These are phyloP conservation scores for Iris macrosiphon DNA, from an alignment of 106 monocot species.

Conservation along the genomic window DNA sequence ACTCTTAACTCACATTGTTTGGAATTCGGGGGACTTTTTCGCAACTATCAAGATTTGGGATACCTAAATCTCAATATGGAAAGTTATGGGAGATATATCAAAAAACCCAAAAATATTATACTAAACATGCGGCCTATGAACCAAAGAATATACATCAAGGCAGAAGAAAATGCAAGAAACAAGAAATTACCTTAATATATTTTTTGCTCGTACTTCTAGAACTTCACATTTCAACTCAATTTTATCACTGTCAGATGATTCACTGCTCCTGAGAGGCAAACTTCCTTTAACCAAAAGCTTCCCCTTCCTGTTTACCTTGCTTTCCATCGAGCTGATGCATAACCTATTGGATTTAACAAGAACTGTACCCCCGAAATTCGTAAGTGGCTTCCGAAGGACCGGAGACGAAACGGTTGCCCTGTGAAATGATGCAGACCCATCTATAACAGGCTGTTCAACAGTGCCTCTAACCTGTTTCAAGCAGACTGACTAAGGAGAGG, in stretches of 20 bases:
- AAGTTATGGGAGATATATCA: too few relatives aligned
- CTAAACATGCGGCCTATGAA: too few relatives aligned
- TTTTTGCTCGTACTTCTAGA: slow-evolving; percentile 87
- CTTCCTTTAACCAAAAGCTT: slow-evolving; percentile 84
- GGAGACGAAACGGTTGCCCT: slow-evolving; percentile 90
- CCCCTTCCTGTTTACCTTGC: slow-evolving; percentile 84
- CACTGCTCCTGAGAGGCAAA: slow-evolving; percentile 76
- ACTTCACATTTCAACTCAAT: slow-evolving; percentile 96
- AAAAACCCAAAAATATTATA: too few relatives aligned
- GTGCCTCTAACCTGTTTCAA: slow-evolving; percentile 82
- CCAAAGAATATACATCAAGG: too few relatives aligned
- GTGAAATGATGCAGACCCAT: slow-evolving; percentile 96
- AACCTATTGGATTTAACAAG: slow-evolving; percentile 73
- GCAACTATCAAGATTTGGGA: too few relatives aligned
- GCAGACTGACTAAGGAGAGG: not conserved
- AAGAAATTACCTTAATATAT: slow-evolving; percentile 73
- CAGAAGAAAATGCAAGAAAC: not conserved
- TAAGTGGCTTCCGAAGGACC: slow-evolving; percentile 74
- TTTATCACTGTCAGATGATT: slow-evolving; percentile 61
- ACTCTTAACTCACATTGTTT: too few relatives aligned
- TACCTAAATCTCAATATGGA: too few relatives aligned
- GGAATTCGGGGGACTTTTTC: too few relatives aligned
- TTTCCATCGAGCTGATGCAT: slow-evolving; percentile 89
- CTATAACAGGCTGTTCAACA: slow-evolving; percentile 83
- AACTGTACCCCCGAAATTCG: slow-evolving; percentile 84